Evolutionary conservation across 2,329 filamentous ascomycete species (phyloP), one percentile per base, ranked within the genome.

Genomic region (Alternaria conjuncta): DNA sequence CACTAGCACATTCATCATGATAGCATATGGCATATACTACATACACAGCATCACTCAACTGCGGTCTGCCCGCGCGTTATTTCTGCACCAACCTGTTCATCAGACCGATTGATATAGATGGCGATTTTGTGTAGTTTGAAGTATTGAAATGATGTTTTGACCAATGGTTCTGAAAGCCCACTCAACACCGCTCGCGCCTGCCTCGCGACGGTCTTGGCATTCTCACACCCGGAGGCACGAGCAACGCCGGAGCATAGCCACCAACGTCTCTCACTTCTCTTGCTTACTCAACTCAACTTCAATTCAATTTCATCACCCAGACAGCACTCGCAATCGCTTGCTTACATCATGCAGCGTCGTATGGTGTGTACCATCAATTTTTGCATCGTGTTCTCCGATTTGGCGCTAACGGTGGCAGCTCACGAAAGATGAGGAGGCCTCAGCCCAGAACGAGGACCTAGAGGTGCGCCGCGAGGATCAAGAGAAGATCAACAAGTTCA

Each of bases 401-500:
- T 32, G 56, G 51, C 63, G 67, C 69, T 75, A 68, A 71, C 55
- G n/a, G 60, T 23, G 18, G 51, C 76, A 98, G 96, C 91, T 99
- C 71, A 93, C 93, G 49, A 96, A 93, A 78, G 95, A 97, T 64
- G 95, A 98, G 75, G 96, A 99, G 82, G 90, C 85, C 61, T 79
- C 89, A 63, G 85, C 89, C 20, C 86, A 86, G 56, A 87, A 88
- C 65, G 92, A 96, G 70, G 96, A 99, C 78, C 91, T 94, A 73
- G 92, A 97, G 81, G 96, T 99, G 63, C 92, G 96, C 64, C 92
- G 94, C 76, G 94, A 98, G 80, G 96, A 99, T 79, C 96, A 99
- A 82, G 94, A 98, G 84, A 97, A 96, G 83, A 99, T 99, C 88
- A 99, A 99, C 83, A 91, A 90, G 69, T 99, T 99, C 86, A 97